Percentiles rank a stretch among this genome's conserved stretches.
Conservation (phyloP, 2,329 filamentous ascomycete genomes). For the Talaromyces rugulosus region DNA sequence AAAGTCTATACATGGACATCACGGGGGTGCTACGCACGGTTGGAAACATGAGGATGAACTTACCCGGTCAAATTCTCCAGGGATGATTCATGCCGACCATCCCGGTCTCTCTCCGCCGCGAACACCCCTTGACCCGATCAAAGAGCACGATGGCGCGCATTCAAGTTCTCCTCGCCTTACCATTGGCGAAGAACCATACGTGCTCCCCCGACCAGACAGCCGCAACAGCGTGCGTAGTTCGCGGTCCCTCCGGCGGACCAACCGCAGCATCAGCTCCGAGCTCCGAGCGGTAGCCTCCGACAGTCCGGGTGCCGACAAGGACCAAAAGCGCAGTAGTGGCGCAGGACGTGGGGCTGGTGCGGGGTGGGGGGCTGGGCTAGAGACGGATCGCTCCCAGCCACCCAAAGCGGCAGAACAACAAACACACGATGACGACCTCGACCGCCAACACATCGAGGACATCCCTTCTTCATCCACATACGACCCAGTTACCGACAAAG, state of each 20-base stretch:
- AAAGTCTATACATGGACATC: conserved; percentile 35
- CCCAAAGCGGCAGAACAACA: conserved; percentile 16
- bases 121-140: conserved; percentile 46
- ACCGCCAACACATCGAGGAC: conserved; percentile 30
- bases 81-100: conserved; percentile 20
- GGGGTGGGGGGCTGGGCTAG: conserved; percentile 7
- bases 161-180: conserved; percentile 21
- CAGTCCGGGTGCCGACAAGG: neutral
- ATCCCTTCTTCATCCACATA: conserved; percentile 52
- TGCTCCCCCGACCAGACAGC: conserved; percentile 32
- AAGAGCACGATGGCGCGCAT: conserved; percentile 37
- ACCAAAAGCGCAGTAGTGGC: conserved; percentile 4
- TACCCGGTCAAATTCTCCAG: conserved; percentile 11
- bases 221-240: conserved; percentile 50
- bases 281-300: conserved; percentile 49
- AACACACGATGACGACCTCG: conserved; percentile 3
- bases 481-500: conserved; percentile 79
- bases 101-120: conserved; percentile 32
- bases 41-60: conserved; percentile 30
- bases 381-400: conserved; percentile 22
- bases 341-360: conserved; percentile 5
- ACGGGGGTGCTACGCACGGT: conserved; percentile 21
- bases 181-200: conserved; percentile 23
- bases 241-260: conserved; percentile 67
- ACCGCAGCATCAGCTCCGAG: conserved; percentile 68